These are phyloP conservation scores for Triglochin maritima DNA, from an alignment of 106 monocot genomes.

Conservation along the genomic window DNA sequence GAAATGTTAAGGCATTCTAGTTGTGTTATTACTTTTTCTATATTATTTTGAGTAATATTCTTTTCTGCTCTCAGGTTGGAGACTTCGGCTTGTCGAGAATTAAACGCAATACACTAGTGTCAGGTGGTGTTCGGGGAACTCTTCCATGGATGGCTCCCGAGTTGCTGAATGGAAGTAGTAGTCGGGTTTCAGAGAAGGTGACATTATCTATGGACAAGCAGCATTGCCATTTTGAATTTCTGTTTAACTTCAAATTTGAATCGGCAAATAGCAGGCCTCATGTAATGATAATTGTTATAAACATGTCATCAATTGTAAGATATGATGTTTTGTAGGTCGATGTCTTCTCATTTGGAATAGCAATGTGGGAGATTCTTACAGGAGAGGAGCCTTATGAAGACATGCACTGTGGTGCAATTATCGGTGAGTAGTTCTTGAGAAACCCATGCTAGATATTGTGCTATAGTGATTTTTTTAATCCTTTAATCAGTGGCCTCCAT, in stretches of 20 bases:
- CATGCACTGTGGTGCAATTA: slow-evolving; percentile 95
- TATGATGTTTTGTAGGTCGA: slow-evolving; percentile 48
- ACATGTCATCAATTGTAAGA: no score
- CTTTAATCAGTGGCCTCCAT: no score
- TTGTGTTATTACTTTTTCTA: no score
- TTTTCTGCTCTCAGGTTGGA: slow-evolving; percentile 53
- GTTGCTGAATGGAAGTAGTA: slow-evolving; percentile 73
- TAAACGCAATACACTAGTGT: slow-evolving; percentile 82
- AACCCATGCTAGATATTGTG: neutral
- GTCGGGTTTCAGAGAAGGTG: slow-evolving; percentile 81
- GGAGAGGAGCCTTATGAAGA: slow-evolving; percentile 87
- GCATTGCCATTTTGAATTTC: neutral
- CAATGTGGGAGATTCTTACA: slow-evolving; percentile 99
- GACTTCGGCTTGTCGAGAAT: slow-evolving; percentile 97
- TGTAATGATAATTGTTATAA: no score
- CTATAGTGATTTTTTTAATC: neutral
- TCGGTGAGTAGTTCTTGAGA: slow-evolving; percentile 37
- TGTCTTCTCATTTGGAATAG: slow-evolving; percentile 91
- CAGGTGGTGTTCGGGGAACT: slow-evolving; percentile 92
- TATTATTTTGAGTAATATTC: no score
- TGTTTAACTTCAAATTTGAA: no score
- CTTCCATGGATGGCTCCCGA: slow-evolving; percentile 99
- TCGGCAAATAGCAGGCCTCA: no score
- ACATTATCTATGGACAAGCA: neutral
- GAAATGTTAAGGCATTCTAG: no score